phyloP scores from a whole-genome alignment of 2,329 filamentous ascomycete species.

The Neopestalotiopsis rosae region DNA sequence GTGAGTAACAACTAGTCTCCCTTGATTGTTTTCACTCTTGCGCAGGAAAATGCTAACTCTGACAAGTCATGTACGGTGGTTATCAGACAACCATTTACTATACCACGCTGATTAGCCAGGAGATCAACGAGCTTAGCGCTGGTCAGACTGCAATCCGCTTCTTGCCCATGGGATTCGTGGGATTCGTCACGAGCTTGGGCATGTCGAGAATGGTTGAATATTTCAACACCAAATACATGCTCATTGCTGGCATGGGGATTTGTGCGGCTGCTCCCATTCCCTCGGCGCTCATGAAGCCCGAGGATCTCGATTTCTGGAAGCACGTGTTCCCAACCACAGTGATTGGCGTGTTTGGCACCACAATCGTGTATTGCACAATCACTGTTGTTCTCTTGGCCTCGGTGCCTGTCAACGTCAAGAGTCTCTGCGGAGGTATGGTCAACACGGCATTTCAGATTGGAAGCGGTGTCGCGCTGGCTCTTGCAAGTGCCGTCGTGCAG shows the following conservation, averaged over 20 bases:
- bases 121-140: slow-evolving; percentile 43
- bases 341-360: slow-evolving; percentile 45
- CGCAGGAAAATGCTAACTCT: neutral
- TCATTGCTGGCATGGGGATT: slow-evolving; percentile 39
- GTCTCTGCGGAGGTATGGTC: slow-evolving; percentile 24
- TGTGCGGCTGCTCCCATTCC: slow-evolving; percentile 44
- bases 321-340: slow-evolving; percentile 44
- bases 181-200: slow-evolving; percentile 41
- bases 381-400: slow-evolving; percentile 45
- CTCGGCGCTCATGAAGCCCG: slow-evolving; percentile 28
- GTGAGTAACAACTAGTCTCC: neutral
- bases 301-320: slow-evolving; percentile 36
- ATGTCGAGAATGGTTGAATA: slow-evolving; percentile 42
- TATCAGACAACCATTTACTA: slow-evolving; percentile 49
- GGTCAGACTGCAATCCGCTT: slow-evolving; percentile 45
- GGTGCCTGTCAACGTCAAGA: slow-evolving; percentile 46
- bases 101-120: slow-evolving; percentile 45
- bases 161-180: slow-evolving; percentile 45
- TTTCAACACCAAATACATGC: slow-evolving; percentile 42
- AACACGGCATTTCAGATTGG: slow-evolving; percentile 16
- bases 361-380: slow-evolving; percentile 46
- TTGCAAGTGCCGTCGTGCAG: slow-evolving; percentile 33
- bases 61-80: slow-evolving; percentile 42
- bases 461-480: slow-evolving; percentile 9
- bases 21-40: neutral